phyloP scores from a whole-genome alignment of 2,329 filamentous ascomycete species.

The Fusarium tupiense region DNA sequence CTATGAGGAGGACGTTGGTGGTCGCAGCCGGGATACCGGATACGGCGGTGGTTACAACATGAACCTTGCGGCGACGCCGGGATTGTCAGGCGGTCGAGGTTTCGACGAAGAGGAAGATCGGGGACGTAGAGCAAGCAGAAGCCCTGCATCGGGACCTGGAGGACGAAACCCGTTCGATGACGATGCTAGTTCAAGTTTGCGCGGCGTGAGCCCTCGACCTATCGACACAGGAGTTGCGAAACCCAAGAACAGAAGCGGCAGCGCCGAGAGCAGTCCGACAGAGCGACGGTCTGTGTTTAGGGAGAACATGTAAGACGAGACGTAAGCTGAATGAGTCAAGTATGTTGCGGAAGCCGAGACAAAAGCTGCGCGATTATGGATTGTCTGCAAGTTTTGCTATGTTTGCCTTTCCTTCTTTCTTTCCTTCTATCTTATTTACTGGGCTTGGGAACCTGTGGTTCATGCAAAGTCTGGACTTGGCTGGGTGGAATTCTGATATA shows the following conservation, averaged over 20 bases:
- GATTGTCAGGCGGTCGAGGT: slow-evolving; percentile 36
- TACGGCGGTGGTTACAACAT: slow-evolving; percentile 58
- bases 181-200: slow-evolving; percentile 69
- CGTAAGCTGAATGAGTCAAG: neutral
- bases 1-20: slow-evolving; percentile 69
- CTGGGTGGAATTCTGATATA: slow-evolving; percentile 37
- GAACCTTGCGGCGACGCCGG: slow-evolving; percentile 56
- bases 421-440: neutral
- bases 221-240: slow-evolving; percentile 60
- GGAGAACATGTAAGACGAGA: slow-evolving; percentile 67
- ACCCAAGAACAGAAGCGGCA: slow-evolving; percentile 45
- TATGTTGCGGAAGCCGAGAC: neutral
- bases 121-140: slow-evolving; percentile 57
- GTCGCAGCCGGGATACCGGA: slow-evolving; percentile 46
- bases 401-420: neutral
- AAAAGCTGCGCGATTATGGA: slow-evolving; percentile 20
- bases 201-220: slow-evolving; percentile 82
- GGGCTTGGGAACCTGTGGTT: slow-evolving; percentile 1
- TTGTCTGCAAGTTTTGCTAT: neutral
- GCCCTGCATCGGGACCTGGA: slow-evolving; percentile 48
- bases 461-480: slow-evolving; percentile 12
- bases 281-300: slow-evolving; percentile 76
- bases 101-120: slow-evolving; percentile 48
- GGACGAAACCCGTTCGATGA: slow-evolving; percentile 76
- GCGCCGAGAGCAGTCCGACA: slow-evolving; percentile 65